These are phyloP conservation scores for Penicillium lagena DNA, from an alignment of 495 filamentous ascomycete species.

Conservation along the genomic window DNA sequence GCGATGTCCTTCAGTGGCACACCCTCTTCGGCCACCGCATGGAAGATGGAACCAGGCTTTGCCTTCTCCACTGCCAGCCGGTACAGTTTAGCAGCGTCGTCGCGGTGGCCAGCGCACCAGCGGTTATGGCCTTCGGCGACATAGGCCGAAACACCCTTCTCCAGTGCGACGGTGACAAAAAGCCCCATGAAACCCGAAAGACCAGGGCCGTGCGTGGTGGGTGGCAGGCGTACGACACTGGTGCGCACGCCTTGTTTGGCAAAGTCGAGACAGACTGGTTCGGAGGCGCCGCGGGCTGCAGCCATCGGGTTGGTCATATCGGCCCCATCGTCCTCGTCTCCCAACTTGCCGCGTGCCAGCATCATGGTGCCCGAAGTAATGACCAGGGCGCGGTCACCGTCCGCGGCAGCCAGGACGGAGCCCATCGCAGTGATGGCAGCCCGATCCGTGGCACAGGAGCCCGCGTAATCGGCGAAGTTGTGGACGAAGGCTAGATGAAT, in stretches of 20 bases:
- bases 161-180: slow-evolving; percentile 22
- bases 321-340: slow-evolving; percentile 22
- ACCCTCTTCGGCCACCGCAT: slow-evolving; percentile 35
- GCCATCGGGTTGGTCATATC: slow-evolving; percentile 7
- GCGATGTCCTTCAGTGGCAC: slow-evolving; percentile 34
- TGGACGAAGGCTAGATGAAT: slow-evolving; percentile 42
- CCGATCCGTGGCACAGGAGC: slow-evolving; percentile 21
- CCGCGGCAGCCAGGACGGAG: slow-evolving; percentile 20
- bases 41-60: slow-evolving; percentile 27
- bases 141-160: slow-evolving; percentile 30
- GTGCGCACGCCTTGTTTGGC: slow-evolving; percentile 26
- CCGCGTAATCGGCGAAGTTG: slow-evolving; percentile 31
- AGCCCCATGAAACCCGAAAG: slow-evolving; percentile 27
- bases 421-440: slow-evolving; percentile 33
- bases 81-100: slow-evolving; percentile 35
- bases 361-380: slow-evolving; percentile 34
- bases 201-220: slow-evolving; percentile 33
- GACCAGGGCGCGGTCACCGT: slow-evolving; percentile 31
- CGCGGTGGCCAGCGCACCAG: slow-evolving; percentile 34
- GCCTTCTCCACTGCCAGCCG: slow-evolving; percentile 38
- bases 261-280: slow-evolving; percentile 17
- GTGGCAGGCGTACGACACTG: slow-evolving; percentile 33
- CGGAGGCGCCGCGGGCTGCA: slow-evolving; percentile 21
- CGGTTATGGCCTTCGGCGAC: slow-evolving; percentile 35
- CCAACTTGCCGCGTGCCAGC: slow-evolving; percentile 21